Base-by-base conservation (phyloP, 345 rosid genomes). In the Citrus maxima region DNA sequence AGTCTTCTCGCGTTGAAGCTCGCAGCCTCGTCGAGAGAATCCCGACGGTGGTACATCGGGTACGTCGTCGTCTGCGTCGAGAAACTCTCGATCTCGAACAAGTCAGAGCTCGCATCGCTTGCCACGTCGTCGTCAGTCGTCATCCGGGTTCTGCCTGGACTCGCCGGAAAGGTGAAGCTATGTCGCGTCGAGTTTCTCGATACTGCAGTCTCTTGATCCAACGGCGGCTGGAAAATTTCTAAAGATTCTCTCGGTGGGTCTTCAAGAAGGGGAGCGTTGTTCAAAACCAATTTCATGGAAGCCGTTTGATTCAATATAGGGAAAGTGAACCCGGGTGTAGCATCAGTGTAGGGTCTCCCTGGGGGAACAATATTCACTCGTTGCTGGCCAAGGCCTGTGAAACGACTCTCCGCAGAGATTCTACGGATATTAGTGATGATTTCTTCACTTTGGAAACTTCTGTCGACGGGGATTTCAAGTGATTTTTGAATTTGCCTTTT, bases 21-120 rank as follows among this genome's bases (percentile, higher is more conserved):
- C 1, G 85, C 74, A 27, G 86, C 88, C 59, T 96, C 99, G 9
- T 95, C 99, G 38, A 93, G 70, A 12, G 93, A 90, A 79, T 90
- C 90, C 7, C 91, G 75, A 24, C 82, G 80, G 8, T 51, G 78
- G 80, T 83, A 80, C 65, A 82, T 67, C 5, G 87, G 84, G 46
- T 66, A 70, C 0, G 83, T 66, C 7, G 87, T 68, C 1, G 87
- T 81, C 63, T 93, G 95, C 42, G 97, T 89, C 22, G 99, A 88
- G 83, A 96, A 89, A 85, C 99, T 96, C 86, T 96, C 99, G 1
- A 96, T 94, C 89, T 96, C 99, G 32, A 96, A 96, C 71, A 94
- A 84, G 81, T 96, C 98, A 1, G 99, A 96, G 84, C 99, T 94
- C 2, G 97, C 92, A 72, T 96, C 98, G 62, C 99, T 96, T 21